These are phyloP conservation scores for Prunus campanulata DNA, from an alignment of 306 rosid species.

Conservation along the genomic window DNA sequence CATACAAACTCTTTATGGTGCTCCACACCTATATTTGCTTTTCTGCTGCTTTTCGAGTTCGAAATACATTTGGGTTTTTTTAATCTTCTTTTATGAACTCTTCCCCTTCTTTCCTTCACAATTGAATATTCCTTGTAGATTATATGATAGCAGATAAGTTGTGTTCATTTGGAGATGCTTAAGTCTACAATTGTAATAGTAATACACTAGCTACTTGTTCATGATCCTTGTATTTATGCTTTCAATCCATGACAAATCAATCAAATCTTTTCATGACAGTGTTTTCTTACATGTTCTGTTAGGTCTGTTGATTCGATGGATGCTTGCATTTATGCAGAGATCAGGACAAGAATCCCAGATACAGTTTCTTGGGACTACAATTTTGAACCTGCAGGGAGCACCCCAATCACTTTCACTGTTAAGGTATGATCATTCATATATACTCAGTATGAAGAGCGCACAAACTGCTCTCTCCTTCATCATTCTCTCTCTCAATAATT, in stretches of 20 bases:
- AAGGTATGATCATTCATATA: constrained; percentile 41
- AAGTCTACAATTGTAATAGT: neutral
- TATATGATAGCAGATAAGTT: neutral
- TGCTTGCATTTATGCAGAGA: constrained; percentile 84
- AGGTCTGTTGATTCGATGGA: constrained; percentile 81
- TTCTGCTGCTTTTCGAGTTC: too few relatives aligned
- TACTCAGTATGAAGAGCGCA: neutral
- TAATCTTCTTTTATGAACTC: too few relatives aligned
- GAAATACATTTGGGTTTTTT: too few relatives aligned
- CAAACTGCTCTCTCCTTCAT: neutral
- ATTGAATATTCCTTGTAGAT: neutral
- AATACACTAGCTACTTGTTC: neutral
- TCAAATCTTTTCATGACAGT: neutral
- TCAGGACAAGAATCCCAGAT: constrained; percentile 93
- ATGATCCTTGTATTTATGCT: neutral
- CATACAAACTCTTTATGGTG: too few relatives aligned
- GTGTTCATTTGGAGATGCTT: neutral
- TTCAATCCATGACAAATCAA: neutral
- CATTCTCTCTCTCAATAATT: neutral
- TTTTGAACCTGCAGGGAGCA: constrained; percentile 87
- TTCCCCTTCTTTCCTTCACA: neutral
- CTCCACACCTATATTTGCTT: too few relatives aligned
- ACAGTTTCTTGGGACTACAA: constrained; percentile 86
- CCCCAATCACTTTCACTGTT: constrained; percentile 80
- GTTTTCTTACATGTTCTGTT: constrained; percentile 7